These are phyloP conservation scores for Pythium sp. DNA, from an alignment of 352 stramenopile genomes.

Conservation along the genomic window DNA sequence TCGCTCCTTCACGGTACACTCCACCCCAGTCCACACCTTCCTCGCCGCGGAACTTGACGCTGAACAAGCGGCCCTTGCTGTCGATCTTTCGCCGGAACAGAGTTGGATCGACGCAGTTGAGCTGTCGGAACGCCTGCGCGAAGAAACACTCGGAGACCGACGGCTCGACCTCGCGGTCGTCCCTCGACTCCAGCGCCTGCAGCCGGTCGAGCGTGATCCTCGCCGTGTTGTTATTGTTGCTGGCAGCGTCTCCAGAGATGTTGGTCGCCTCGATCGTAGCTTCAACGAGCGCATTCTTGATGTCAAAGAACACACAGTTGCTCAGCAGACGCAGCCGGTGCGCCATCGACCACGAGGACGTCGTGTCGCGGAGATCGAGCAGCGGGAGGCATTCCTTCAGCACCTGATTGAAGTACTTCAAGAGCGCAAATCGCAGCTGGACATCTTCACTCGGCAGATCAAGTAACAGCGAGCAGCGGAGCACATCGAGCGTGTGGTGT, in stretches of 20 bases:
- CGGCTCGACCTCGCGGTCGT: conserved; percentile 84
- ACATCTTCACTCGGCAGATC: conserved; percentile 51
- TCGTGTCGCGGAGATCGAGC: conserved; percentile 73
- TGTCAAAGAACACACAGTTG: conserved; percentile 87
- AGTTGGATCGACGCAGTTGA: conserved; percentile 81
- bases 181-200: conserved; percentile 82
- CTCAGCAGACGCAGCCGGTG: conserved; percentile 66
- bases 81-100: conserved; percentile 88
- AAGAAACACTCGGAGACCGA: conserved; percentile 93
- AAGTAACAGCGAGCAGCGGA: conserved; percentile 72
- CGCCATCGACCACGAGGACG: conserved; percentile 71
- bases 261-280: conserved; percentile 76
- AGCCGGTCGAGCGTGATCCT: conserved; percentile 84
- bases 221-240: conserved; percentile 60
- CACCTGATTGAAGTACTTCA: conserved; percentile 82
- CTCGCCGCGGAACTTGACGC: conserved; percentile 88
- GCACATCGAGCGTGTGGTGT: conserved; percentile 58
- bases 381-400: conserved; percentile 65
- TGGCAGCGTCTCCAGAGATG: conserved; percentile 43
- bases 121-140: conserved; percentile 90
- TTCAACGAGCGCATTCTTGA: conserved; percentile 80
- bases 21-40: conserved; percentile 89
- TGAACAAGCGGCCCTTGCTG: conserved; percentile 86
- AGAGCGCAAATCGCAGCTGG: conserved; percentile 71
- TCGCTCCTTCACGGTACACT: conserved; percentile 86